Evolutionary conservation across 2,329 filamentous ascomycete genomes (phyloP).

Genomic region (Pochonia chlamydosporia): DNA sequence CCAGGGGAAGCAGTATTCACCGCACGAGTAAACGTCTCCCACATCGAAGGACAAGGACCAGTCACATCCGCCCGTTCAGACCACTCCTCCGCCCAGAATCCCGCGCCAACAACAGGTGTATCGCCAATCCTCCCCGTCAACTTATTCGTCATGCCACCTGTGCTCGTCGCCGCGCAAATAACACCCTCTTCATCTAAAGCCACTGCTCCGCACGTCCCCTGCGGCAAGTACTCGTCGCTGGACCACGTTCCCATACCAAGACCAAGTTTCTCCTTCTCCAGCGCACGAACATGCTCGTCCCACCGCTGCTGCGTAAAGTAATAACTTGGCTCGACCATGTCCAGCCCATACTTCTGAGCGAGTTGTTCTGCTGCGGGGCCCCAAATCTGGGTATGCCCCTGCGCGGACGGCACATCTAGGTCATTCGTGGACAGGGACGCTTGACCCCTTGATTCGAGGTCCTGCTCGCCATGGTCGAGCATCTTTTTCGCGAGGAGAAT

Average conservation of each 20-base stretch:
- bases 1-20: conserved; percentile 4
- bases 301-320: conserved; percentile 75
- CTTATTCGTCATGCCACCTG: conserved; percentile 84
- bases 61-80: conserved; percentile 31
- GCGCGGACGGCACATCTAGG: conserved; percentile 48
- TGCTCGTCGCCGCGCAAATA: conserved; percentile 61
- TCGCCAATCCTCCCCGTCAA: conserved; percentile 79
- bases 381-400: conserved; percentile 64
- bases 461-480: conserved; percentile 59
- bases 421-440: conserved; percentile 8
- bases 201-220: conserved; percentile 81
- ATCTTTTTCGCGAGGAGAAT: conserved; percentile 68
- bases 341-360: conserved; percentile 62
- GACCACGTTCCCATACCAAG: conserved; percentile 47
- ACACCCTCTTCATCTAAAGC: conserved; percentile 72
- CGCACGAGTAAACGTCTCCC: conserved; percentile 8
- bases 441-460: conserved; percentile 39
- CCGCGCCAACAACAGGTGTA: conserved; percentile 76
- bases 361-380: conserved; percentile 64
- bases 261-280: conserved; percentile 40
- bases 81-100: conserved; percentile 91
- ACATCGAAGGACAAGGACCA: conserved; percentile 6
- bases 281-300: conserved; percentile 67
- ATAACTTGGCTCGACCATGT: conserved; percentile 63
- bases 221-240: conserved; percentile 62